A percentile compares a stretch with the other conserved stretches of the same genome.
Evolutionary conservation across 2,329 filamentous ascomycete species (phyloP).

Genomic region (Periconia macrospinosa): DNA sequence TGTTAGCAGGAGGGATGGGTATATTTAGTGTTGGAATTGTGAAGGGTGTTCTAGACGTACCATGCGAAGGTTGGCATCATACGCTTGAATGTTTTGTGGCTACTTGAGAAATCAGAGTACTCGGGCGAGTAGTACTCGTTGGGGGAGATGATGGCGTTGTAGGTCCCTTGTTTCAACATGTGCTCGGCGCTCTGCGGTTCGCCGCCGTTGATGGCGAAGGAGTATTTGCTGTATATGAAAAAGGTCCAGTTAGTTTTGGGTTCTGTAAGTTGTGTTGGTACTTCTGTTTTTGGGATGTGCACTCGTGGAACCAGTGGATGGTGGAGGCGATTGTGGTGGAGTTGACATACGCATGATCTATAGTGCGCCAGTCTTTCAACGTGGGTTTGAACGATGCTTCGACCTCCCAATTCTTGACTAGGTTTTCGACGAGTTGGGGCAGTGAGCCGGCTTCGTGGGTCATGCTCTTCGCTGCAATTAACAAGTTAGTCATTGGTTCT

Average conservation of each 20-base stretch:
- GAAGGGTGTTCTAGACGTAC: constrained; percentile 28
- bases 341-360: constrained; percentile 50
- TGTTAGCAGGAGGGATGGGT: too few relatives aligned
- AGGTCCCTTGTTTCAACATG: constrained; percentile 69
- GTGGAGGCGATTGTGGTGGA: background rate
- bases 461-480: constrained; percentile 56
- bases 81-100: constrained; percentile 71
- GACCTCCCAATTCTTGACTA: constrained; percentile 75
- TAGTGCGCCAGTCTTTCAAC: constrained; percentile 66
- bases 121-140: constrained; percentile 67
- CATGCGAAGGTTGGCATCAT: constrained; percentile 75
- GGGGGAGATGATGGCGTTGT: constrained; percentile 67
- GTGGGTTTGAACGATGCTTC: constrained; percentile 69
- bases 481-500: too few relatives aligned
- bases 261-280: too few relatives aligned
- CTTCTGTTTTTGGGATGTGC: background rate
- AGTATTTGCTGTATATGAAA: constrained; percentile 51
- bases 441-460: constrained; percentile 60
- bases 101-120: constrained; percentile 63
- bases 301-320: too few relatives aligned
- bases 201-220: constrained; percentile 65
- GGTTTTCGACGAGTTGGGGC: constrained; percentile 65
- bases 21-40: background rate
- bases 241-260: too few relatives aligned
- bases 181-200: constrained; percentile 60